Base-by-base conservation (phyloP, 2,329 filamentous ascomycete genomes). In the Penicillium rolfsii region DNA sequence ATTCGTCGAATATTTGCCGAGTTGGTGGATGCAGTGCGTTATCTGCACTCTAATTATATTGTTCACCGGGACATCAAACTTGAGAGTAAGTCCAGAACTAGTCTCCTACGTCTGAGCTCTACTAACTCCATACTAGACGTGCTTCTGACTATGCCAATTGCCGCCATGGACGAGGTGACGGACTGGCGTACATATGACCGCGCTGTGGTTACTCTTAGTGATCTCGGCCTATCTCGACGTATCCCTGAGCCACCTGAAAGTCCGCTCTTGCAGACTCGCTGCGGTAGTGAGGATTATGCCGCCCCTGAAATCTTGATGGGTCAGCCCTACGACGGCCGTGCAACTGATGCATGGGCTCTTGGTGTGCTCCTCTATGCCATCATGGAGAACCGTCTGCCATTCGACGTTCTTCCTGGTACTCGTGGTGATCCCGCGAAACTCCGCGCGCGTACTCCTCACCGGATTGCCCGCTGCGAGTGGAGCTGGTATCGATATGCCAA, bases 1-100 rank as follows among this genome's bases (percentile, higher is more conserved):
- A 83, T 97, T 52, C 86, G 91, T 66, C 87, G 95, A 55, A 93
- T 98, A 59, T 97, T 97, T 76, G 85, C 93, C 14, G 95, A 99
- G 76, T 77, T 98, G 64, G 88, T 98, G 26, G 88, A 86, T 63
- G 95, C 94, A 0, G 89, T 96, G 38, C 85, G 84, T 60, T 97
- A 98, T 79, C 81, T 99, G 52, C 95, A 99, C 76, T 82, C 86
- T 57, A 83, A 91, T 70, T 89, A 87, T 67, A 97, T 99, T 73
- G 94, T 98, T 57, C 95, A 99, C 75, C 88, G 95, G 62, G 95
- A 99, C 76, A 96, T 99, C 77, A 99, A 99, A 80, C 88, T 99
- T 61, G 95, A 99, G 82, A 99, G 91, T 95, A 84, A 79, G 35
- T 48, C 22, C 6, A 36, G n/a, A 33, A 8, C 9, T 58, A 24